A percentile compares a stretch with the other conserved stretches of the same genome.
phyloP scores from a whole-genome alignment of 371 early-diverging fungal species.

The Rhizopus arrhizus region DNA sequence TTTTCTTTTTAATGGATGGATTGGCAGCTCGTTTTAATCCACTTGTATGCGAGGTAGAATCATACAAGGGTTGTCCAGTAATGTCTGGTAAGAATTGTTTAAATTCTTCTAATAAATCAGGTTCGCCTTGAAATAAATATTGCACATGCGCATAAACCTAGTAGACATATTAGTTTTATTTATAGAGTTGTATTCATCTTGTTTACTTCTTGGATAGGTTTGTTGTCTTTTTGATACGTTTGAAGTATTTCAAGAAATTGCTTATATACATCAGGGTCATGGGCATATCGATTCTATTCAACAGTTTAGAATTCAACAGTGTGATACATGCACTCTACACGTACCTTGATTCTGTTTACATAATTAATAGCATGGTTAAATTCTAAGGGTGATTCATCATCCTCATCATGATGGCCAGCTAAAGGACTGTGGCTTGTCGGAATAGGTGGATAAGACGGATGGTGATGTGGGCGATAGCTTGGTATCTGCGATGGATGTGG shows the following conservation, averaged over 20 bases:
- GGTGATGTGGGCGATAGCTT: neutral
- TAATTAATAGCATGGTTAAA: constrained; percentile 97
- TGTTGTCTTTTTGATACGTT: constrained; percentile 90
- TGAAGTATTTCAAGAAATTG: constrained; percentile 94
- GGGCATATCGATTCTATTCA: constrained; percentile 76
- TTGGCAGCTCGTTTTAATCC: neutral
- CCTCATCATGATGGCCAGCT: neutral
- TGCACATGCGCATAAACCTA: constrained; percentile 85
- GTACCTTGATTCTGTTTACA: constrained; percentile 92
- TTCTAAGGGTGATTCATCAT: constrained; percentile 69
- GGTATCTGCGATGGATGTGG: neutral
- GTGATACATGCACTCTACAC: constrained; percentile 10
- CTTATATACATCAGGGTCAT: constrained; percentile 91
- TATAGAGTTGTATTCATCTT: neutral
- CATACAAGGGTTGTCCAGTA: neutral
- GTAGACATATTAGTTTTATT: neutral
- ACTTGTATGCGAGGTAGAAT: neutral
- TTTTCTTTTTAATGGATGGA: neutral
- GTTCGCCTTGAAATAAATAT: constrained; percentile 75
- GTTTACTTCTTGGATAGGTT: constrained; percentile 83
- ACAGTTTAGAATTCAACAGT: neutral
- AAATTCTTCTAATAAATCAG: constrained; percentile 92
- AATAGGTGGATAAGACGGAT: neutral
- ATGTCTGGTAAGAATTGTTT: constrained; percentile 91
- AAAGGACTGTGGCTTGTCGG: neutral